Conservation (phyloP, 2,329 filamentous ascomycete species). For the Xylaria sp. region DNA sequence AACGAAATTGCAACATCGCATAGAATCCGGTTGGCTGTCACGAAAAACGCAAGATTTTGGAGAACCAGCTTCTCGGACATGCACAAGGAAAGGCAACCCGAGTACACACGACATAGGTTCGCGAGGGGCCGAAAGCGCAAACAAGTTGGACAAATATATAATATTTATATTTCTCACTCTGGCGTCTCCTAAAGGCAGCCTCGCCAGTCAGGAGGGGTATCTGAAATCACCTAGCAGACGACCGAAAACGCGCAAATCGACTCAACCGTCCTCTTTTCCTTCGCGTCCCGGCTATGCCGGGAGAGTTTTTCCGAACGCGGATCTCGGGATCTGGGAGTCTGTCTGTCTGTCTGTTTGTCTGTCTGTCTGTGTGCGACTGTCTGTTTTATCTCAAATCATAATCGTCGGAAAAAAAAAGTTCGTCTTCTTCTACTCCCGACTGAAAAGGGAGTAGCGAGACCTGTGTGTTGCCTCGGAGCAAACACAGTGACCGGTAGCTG, state of each 20-base stretch:
- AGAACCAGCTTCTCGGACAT: no score
- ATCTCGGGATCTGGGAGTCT: no score
- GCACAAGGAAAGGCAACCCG: no score
- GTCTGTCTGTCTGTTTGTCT: no score
- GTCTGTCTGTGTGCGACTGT: no score
- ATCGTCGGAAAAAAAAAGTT: constrained; percentile 1
- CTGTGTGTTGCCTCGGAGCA: constrained; percentile 6
- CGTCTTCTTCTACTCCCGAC: constrained; percentile 7
- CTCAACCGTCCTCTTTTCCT: background rate
- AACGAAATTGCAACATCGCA: no score
- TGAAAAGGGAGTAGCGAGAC: constrained; percentile 13
- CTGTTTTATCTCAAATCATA: constrained; percentile 12
- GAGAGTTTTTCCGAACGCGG: no score
- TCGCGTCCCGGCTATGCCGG: constrained; percentile 1
- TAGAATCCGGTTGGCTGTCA: no score
- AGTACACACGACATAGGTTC: no score
- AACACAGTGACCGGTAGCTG: constrained; percentile 6
- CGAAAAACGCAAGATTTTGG: no score
- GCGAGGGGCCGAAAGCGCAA: no score
- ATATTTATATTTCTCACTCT: constrained; percentile 16
- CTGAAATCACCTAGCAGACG: constrained; percentile 33
- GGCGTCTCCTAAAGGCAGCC: constrained; percentile 17
- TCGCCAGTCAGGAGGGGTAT: constrained; percentile 33
- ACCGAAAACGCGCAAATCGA: constrained; percentile 8
- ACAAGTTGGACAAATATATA: constrained; percentile 11